Evolutionary conservation across 768 basidiomycete species (phyloP).

Genomic region (Galerina marginata): DNA sequence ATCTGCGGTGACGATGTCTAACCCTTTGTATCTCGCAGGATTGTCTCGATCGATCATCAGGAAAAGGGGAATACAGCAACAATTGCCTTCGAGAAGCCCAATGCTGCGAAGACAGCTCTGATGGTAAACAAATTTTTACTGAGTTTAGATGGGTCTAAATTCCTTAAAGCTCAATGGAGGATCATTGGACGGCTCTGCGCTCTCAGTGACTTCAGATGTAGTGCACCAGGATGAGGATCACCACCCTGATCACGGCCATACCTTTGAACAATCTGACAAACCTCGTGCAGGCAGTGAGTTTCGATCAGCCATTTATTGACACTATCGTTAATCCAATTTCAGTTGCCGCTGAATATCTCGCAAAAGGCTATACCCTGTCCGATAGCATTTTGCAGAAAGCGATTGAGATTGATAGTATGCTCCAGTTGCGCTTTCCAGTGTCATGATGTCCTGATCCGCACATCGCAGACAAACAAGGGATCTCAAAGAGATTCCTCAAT

Average conservation of each 20-base stretch:
- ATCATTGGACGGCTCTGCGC: slow-evolving; percentile 69
- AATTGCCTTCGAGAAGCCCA: slow-evolving; percentile 83
- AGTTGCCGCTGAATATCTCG: slow-evolving; percentile 95
- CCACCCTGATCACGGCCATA: slow-evolving; percentile 28
- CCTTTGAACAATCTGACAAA: slow-evolving; percentile 87
- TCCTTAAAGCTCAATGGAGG: slow-evolving; percentile 69
- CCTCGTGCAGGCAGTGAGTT: slow-evolving; percentile 81
- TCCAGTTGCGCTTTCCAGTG: not conserved
- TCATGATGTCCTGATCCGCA: not conserved
- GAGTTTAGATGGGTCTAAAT: not conserved
- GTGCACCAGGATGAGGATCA: slow-evolving; percentile 60
- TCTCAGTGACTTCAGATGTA: slow-evolving; percentile 74
- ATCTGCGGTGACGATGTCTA: not conserved
- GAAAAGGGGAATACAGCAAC: slow-evolving; percentile 52
- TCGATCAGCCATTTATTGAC: not conserved
- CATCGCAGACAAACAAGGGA: slow-evolving; percentile 75
- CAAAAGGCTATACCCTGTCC: slow-evolving; percentile 83
- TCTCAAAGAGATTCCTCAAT: slow-evolving; percentile 81
- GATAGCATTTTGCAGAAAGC: slow-evolving; percentile 80
- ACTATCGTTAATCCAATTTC: slow-evolving; percentile 13
- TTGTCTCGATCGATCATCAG: slow-evolving; percentile 63
- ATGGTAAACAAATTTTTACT: slow-evolving; percentile 53
- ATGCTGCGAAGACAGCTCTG: slow-evolving; percentile 84
- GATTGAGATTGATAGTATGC: slow-evolving; percentile 76
- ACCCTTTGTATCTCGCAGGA: slow-evolving; percentile 45